These are phyloP conservation scores for Rhytidiadelphus loreus DNA, from an alignment of 225 moss, liverwort and hornwort species.

Conservation along the genomic window DNA sequence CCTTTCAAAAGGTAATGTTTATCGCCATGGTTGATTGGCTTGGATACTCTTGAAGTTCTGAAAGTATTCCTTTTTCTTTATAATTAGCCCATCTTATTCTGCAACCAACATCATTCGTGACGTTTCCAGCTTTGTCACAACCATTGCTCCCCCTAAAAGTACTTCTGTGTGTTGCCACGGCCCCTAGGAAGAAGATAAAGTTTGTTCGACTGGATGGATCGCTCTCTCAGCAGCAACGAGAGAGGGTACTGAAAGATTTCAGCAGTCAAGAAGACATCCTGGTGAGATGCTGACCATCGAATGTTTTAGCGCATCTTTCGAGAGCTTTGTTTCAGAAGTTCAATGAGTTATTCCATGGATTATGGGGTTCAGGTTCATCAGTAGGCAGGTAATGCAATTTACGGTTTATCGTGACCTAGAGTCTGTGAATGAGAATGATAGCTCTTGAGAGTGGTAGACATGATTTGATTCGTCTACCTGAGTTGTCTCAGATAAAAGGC, in stretches of 20 bases:
- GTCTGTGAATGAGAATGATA: neutral
- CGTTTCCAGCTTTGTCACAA: neutral
- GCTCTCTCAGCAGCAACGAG: constrained; percentile 74
- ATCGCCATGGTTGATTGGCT: neutral
- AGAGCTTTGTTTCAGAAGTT: neutral
- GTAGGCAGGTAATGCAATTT: neutral
- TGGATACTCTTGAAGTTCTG: neutral
- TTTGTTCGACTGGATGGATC: constrained; percentile 75
- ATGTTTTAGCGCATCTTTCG: neutral
- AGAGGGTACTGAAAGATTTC: constrained; percentile 66
- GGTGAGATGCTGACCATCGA: constrained; percentile 21
- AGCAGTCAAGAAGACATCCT: constrained; percentile 47
- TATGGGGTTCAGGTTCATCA: neutral
- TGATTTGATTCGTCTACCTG: neutral
- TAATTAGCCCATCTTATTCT: neutral
- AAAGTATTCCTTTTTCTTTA: neutral
- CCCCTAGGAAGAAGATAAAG: constrained; percentile 40
- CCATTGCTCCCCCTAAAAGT: neutral
- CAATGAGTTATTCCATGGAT: neutral
- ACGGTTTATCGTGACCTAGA: neutral
- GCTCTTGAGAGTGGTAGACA: neutral
- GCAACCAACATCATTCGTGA: neutral
- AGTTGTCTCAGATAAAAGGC: neutral
- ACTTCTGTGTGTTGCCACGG: neutral
- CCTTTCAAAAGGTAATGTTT: constrained; percentile 51